Conservation (phyloP, 129 eudicot species). For the Flaveria sonorensis region DNA sequence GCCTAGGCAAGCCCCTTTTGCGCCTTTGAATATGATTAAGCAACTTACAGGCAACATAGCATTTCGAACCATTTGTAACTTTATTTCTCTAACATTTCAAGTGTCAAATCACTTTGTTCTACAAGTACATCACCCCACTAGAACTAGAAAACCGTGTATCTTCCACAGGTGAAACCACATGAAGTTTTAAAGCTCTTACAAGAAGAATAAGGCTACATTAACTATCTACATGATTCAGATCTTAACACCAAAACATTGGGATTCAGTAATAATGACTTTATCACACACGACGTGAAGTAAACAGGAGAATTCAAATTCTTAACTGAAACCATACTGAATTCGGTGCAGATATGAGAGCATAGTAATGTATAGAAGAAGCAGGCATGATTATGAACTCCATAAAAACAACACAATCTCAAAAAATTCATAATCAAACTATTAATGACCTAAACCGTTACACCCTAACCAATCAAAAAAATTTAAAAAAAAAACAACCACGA, state of each 20-base stretch:
- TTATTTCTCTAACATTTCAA: not conserved
- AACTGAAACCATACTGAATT: constrained; percentile 10
- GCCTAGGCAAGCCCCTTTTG: too few species aligned
- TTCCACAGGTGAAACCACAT: not conserved
- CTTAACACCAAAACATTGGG: not conserved
- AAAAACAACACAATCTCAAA: not conserved
- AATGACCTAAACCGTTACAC: not conserved
- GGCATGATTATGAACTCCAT: not conserved
- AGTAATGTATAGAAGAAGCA: not conserved
- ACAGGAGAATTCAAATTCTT: not conserved
- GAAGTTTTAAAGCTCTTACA: not conserved
- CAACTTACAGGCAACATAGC: not conserved
- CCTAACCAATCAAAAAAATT: not conserved
- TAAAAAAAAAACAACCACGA: too few species aligned
- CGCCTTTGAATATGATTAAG: not conserved
- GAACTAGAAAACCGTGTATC: too few species aligned
- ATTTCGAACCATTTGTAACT: constrained; percentile 12
- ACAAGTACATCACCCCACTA: not conserved
- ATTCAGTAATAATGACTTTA: not conserved
- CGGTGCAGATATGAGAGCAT: not conserved
- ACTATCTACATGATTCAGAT: constrained; percentile 24
- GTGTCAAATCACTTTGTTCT: constrained; percentile 6
- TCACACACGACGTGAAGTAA: not conserved
- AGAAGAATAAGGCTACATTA: not conserved
- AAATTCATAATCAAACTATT: too few species aligned